A percentile compares a stretch with the other conserved stretches of the same genome.
Evolutionary conservation across 1,139 yeast species (phyloP).

Genomic region (Diutina pseudorugosa): DNA sequence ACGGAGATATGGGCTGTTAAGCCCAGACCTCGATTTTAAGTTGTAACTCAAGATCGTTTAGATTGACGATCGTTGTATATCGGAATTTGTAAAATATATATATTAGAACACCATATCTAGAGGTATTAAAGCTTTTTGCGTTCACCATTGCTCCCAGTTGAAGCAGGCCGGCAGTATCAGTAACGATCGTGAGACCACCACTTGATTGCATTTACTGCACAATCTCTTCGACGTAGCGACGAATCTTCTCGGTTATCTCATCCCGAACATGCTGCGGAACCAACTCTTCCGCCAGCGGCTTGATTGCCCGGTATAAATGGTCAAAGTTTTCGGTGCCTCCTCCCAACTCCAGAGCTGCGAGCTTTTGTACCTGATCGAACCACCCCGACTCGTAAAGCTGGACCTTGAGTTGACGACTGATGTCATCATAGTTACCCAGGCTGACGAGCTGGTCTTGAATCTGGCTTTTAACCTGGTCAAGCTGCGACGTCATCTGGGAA

Average conservation of each 20-base stretch:
- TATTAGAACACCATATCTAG: neutral
- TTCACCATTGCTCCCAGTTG: neutral
- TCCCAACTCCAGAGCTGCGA: conserved; percentile 33
- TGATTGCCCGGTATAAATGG: conserved; percentile 38
- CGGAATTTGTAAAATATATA: too few relatives aligned
- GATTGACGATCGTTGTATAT: too few relatives aligned
- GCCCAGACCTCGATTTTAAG: too few relatives aligned
- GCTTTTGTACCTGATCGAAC: conserved; percentile 60
- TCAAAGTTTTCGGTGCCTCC: conserved; percentile 36
- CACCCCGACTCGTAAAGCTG: conserved; percentile 72
- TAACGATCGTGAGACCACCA: neutral
- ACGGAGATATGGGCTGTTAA: too few relatives aligned
- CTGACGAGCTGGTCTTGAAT: conserved; percentile 62
- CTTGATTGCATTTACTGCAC: conserved; percentile 16
- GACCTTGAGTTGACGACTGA: conserved; percentile 48
- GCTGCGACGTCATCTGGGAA: conserved; percentile 1
- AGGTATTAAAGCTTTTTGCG: neutral
- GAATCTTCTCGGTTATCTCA: conserved; percentile 46
- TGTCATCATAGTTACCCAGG: conserved; percentile 69
- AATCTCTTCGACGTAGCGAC: conserved; percentile 46
- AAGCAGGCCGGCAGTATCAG: neutral
- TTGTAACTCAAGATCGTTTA: too few relatives aligned
- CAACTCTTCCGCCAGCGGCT: conserved; percentile 54
- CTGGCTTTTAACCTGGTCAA: conserved; percentile 31
- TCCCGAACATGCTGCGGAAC: conserved; percentile 57